Conservation (phyloP, 225 moss, liverwort and hornwort genomes). For the Physcomitrellopsis africana region DNA sequence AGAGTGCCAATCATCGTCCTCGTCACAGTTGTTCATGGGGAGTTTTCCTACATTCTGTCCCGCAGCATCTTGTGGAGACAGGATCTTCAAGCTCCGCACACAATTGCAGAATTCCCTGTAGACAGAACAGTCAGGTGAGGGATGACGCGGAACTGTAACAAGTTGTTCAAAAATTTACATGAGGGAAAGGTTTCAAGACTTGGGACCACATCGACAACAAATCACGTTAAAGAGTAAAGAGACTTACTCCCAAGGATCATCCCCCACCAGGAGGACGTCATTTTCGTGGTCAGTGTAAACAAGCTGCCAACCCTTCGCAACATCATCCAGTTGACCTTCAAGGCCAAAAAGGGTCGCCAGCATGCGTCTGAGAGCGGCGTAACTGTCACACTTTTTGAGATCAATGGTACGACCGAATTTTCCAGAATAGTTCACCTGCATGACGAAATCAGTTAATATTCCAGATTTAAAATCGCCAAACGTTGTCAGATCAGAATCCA, state of each 20-base stretch:
- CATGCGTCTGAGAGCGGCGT: slow-evolving; percentile 37
- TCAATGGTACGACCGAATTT: slow-evolving; percentile 48
- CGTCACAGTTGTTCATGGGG: slow-evolving; percentile 23
- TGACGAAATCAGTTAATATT: not conserved
- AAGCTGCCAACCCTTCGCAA: slow-evolving; percentile 40
- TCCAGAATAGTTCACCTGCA: slow-evolving; percentile 42
- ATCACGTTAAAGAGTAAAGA: not conserved
- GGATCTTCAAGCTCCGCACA: slow-evolving; percentile 44
- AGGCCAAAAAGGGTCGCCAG: slow-evolving; percentile 42
- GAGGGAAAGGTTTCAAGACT: not conserved
- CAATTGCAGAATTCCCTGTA: slow-evolving; percentile 51
- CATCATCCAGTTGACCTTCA: slow-evolving; percentile 46
- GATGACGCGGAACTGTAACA: not conserved
- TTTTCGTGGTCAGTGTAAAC: slow-evolving; percentile 48
- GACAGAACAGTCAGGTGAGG: slow-evolving; percentile 11
- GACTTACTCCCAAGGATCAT: slow-evolving; percentile 57
- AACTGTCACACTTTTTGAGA: slow-evolving; percentile 46
- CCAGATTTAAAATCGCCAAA: not conserved
- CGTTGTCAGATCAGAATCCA: not conserved
- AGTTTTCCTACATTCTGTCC: slow-evolving; percentile 24
- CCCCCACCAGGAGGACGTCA: slow-evolving; percentile 49
- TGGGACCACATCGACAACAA: no score
- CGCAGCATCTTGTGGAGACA: slow-evolving; percentile 43
- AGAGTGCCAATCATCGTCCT: slow-evolving; percentile 30
- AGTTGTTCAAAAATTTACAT: not conserved